Base-by-base conservation (phyloP, 2,329 filamentous ascomycete genomes). In the Aspergillus tamarii region DNA sequence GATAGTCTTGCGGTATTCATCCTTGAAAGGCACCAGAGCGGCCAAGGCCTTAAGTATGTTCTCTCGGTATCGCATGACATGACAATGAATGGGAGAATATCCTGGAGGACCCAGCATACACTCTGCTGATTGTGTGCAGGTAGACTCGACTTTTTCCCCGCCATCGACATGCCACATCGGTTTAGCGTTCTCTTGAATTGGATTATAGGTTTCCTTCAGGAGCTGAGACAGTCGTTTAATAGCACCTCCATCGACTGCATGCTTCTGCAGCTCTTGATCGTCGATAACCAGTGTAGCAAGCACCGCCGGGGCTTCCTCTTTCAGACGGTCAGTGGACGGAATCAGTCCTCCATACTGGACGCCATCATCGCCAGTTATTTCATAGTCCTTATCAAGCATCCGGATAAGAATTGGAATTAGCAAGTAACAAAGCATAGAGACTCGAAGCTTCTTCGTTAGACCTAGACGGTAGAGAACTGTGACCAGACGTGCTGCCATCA, bases 1-100 rank as follows among this genome's bases (percentile, higher is more conserved):
- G 54, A 98, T 86, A 0, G 86, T 85, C 73, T 96, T 96, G 50
- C 94, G 86, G 73, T 94, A 92, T 28, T 91, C 88, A 69, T 98
- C 93, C 71, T 93, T 93, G 70, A 90, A 90, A 3, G 91, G 88
- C 1, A 91, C 88, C 57, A 98, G 82, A 2, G 93, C 90, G n/a
- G 91, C 91, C 61, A 98, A 81, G 1, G 93, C 93, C 72, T 89
- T 89, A 21, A 98, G 80, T 1, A 89, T 87, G 57, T 87, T 89
- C 76, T 94, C 91, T 60, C 95, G 88, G 67, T 93, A 86, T 69
- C 85, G 89, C 77, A 94, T 89, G 28, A 89, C 88, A 76, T 96
- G 92, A 19, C 83, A 67, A 77, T 87, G 72, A 84, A 85, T 70
- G 78, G 87, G 84, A 30, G 88, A 83, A 62, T 89, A 84, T 4